Evolutionary conservation across 1,284 basidiomycete genomes (phyloP), one percentile per base, ranked within the genome.

Genomic region (Ganoderma multipileum): DNA sequence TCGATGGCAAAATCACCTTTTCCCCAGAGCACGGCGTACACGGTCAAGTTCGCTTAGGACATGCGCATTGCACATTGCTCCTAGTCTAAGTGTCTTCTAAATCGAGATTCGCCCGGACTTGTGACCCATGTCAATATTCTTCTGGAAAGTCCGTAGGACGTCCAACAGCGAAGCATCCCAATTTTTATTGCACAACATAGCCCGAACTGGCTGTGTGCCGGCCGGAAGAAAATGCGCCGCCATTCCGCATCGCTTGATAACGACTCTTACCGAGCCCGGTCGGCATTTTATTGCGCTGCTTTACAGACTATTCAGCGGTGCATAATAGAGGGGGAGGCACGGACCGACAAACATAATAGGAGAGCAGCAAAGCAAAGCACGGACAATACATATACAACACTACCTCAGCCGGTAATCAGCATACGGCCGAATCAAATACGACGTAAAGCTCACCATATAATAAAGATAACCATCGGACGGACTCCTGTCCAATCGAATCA

Each of bases 391-490:
- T 38, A n/a, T 58, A 36, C 55, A 58, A n/a, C 55, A 38, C 30
- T 2, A 58, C 5, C 55, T 58, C 8, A 38, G 33, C 9, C 12
- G 1, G 9, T 33, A 55, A 12, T 58, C 55, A 58, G 23, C 33
- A 57, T 20, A 23, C 33, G 30, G 9, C 20, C 20, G 6, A 23
- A 5, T 11, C 1, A 33, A 18, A 38, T 18, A 9, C n/a, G 6
- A 6, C n/a, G 23, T 14, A 4, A 50, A 26, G 18, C 50, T 41
- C 47, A 52, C 50, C 28, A 26, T 54, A 38, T 20, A 58, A 63
- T 63, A 63, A 63, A 38, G 23, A 63, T 63, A 63, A 23, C 61
- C 28, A n/a, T 28, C 44, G 12, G 20, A 16, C 44, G 12, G 20
- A 23, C 11, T 5, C 3, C 38, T 11, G n/a, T 39, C 62, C 62